Percentiles rank a stretch among this genome's conserved stretches.
phyloP scores from a whole-genome alignment of 2,329 filamentous ascomycete species.

The Exophiala xenobiotica region DNA sequence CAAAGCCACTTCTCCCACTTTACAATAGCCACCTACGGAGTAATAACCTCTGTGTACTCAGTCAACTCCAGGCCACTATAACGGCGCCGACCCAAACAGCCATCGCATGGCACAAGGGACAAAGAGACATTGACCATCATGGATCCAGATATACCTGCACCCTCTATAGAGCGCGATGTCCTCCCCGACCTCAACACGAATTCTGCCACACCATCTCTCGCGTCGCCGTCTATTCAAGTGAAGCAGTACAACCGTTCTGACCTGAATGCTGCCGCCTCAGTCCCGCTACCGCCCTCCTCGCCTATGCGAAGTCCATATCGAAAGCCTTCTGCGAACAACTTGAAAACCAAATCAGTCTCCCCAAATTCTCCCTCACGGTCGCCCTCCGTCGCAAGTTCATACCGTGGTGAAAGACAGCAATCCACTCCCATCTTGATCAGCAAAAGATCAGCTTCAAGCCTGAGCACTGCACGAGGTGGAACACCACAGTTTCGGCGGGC shows the following conservation, averaged over 20 bases:
- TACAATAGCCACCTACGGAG: neutral
- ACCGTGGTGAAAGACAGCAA: constrained; percentile 24
- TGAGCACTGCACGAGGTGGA: constrained; percentile 22
- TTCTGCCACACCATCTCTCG: constrained; percentile 2
- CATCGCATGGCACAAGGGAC: neutral
- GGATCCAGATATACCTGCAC: constrained; percentile 27
- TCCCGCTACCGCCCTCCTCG: constrained; percentile 21
- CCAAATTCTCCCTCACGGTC: constrained; percentile 24
- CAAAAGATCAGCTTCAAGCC: constrained; percentile 26
- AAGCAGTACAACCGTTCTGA: constrained; percentile 10
- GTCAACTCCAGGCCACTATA: too few relatives aligned
- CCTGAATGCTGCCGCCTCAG: constrained; percentile 12
- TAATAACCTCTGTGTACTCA: too few relatives aligned
- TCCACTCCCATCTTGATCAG: constrained; percentile 20
- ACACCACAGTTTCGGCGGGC: constrained; percentile 30
- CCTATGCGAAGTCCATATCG: constrained; percentile 23
- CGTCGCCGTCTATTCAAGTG: constrained; percentile 18
- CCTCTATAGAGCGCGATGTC: constrained; percentile 23
- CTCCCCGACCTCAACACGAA: constrained; percentile 8
- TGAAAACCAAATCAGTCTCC: constrained; percentile 19
- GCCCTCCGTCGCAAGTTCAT: constrained; percentile 27
- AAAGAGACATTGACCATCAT: constrained; percentile 10
- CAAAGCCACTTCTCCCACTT: constrained; percentile 2
- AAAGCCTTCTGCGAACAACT: constrained; percentile 6
- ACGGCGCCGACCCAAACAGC: too few relatives aligned